These are phyloP conservation scores for Clarkia xantiana DNA, from an alignment of 345 rosid genomes.

Conservation along the genomic window DNA sequence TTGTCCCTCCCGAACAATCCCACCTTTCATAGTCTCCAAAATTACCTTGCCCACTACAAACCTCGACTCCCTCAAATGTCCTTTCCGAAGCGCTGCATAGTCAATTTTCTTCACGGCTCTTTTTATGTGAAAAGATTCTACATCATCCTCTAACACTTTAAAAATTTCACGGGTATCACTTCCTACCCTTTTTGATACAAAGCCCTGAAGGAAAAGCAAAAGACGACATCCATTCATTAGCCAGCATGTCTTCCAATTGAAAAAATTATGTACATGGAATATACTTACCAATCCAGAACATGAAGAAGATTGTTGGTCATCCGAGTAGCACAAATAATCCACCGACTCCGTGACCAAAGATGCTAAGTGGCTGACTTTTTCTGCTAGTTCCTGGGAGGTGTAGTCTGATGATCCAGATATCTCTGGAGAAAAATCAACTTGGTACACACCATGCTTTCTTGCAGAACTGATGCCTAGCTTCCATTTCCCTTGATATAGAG, in stretches of 20 bases:
- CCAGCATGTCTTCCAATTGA: not conserved
- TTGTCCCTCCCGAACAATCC: slow-evolving; percentile 12
- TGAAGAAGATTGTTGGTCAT: slow-evolving; percentile 19
- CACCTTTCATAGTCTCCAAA: slow-evolving; percentile 43
- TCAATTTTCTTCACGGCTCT: slow-evolving; percentile 25
- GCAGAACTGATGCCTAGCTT: slow-evolving; percentile 48
- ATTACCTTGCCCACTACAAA: slow-evolving; percentile 69
- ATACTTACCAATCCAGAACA: slow-evolving; percentile 42
- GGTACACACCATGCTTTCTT: slow-evolving; percentile 26
- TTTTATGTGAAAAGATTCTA: slow-evolving; percentile 17
- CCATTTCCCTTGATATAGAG: slow-evolving; percentile 61
- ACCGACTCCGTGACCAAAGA: slow-evolving; percentile 30
- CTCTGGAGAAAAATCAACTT: slow-evolving; percentile 40
- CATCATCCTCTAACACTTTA: slow-evolving; percentile 24
- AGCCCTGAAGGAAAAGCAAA: slow-evolving; percentile 28
- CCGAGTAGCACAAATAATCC: slow-evolving; percentile 24
- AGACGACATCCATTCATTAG: not conserved
- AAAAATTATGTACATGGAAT: not conserved
- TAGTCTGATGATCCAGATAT: slow-evolving; percentile 30
- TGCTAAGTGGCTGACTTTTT: slow-evolving; percentile 44
- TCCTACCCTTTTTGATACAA: slow-evolving; percentile 40
- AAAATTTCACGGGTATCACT: slow-evolving; percentile 23
- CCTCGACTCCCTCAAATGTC: slow-evolving; percentile 40
- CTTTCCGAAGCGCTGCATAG: slow-evolving; percentile 41
- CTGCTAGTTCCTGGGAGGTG: slow-evolving; percentile 45